These are phyloP conservation scores for Nitzschia palea DNA, from an alignment of 108 stramenopile species.

Conservation along the genomic window DNA sequence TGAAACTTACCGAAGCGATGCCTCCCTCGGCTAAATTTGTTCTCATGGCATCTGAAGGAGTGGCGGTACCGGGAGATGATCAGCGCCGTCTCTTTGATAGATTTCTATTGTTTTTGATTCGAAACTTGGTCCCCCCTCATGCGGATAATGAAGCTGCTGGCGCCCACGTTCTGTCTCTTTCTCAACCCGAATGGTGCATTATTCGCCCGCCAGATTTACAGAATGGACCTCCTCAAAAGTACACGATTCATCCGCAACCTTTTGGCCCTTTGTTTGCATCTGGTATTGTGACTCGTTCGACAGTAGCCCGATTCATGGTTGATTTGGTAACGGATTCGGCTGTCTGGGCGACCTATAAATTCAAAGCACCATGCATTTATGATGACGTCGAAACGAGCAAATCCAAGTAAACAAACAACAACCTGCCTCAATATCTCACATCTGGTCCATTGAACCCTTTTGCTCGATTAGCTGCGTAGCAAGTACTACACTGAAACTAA, in stretches of 20 bases:
- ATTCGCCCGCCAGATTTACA: constrained; percentile 62
- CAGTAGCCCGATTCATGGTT: constrained; percentile 37
- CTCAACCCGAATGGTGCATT: constrained; percentile 38
- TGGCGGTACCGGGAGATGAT: constrained; percentile 43
- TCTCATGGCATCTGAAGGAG: constrained; percentile 64
- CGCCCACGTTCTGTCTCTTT: constrained; percentile 20
- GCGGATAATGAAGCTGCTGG: constrained; percentile 65
- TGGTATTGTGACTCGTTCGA: constrained; percentile 11
- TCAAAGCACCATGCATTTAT: constrained; percentile 34
- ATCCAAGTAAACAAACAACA: background rate
- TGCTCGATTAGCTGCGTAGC: no score
- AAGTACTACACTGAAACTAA: no score
- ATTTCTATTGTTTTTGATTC: constrained; percentile 25
- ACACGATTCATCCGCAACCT: constrained; percentile 30
- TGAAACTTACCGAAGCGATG: constrained; percentile 23
- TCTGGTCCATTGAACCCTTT: no score
- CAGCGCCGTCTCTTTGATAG: constrained; percentile 36
- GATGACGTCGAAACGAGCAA: constrained; percentile 6
- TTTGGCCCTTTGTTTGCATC: constrained; percentile 28
- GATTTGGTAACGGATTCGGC: constrained; percentile 13
- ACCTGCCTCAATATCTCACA: no score
- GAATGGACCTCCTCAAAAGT: constrained; percentile 31
- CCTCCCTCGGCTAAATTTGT: constrained; percentile 35
- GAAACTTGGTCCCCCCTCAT: constrained; percentile 58
- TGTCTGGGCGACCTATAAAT: constrained; percentile 19